phyloP scores from a whole-genome alignment of 2,329 filamentous ascomycete genomes.

The Hymenoscyphus albidus region DNA sequence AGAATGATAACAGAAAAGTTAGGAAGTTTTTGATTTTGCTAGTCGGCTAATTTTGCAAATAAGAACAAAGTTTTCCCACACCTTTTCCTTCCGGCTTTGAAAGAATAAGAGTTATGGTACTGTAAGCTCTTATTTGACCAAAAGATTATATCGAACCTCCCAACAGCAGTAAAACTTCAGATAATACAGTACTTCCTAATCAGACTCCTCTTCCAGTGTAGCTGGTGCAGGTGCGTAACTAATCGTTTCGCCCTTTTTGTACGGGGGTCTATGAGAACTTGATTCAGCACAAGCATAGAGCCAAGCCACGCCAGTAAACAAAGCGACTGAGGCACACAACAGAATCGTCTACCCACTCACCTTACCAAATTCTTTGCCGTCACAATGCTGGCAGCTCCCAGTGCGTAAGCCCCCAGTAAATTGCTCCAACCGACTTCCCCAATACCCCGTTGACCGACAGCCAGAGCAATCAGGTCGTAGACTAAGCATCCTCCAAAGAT shows the following conservation, averaged over 20 bases:
- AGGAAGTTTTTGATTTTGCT: no score
- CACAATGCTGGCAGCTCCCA: conserved; percentile 50
- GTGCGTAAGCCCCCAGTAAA: conserved; percentile 48
- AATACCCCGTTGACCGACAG: conserved; percentile 48
- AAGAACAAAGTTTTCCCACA: no score
- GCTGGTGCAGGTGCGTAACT: not conserved
- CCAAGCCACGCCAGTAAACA: not conserved
- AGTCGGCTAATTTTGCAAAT: no score
- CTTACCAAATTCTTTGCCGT: conserved; percentile 47
- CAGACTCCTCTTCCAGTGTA: not conserved
- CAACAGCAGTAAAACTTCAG: no score
- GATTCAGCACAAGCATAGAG: not conserved
- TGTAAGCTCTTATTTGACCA: no score
- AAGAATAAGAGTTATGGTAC: no score
- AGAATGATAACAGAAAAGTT: no score
- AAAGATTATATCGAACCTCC: no score
- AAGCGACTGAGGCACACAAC: not conserved
- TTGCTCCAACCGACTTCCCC: conserved; percentile 45
- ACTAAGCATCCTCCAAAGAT: conserved; percentile 57
- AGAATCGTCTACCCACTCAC: conserved; percentile 39
- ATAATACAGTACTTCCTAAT: not conserved
- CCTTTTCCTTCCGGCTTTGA: no score
- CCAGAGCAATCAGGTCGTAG: conserved; percentile 53
- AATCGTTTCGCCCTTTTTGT: not conserved
- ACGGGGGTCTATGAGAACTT: conserved; percentile 6